Conservation (phyloP, 2,329 filamentous ascomycete genomes). For the Diaporthe vaccinii region DNA sequence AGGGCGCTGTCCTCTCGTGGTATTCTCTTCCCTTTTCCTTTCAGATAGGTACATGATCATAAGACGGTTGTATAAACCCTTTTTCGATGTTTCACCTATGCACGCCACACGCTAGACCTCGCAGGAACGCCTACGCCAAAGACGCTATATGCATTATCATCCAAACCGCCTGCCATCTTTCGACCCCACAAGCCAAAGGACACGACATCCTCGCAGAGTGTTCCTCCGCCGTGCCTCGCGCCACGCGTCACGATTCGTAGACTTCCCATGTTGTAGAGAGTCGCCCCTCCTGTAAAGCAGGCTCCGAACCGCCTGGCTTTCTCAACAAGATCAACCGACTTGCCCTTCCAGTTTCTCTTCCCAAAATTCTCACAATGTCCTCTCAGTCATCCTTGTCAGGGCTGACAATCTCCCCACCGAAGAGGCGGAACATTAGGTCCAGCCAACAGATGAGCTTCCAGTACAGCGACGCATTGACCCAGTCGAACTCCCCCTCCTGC, state of each 20-base stretch:
- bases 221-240: not conserved
- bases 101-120: not conserved
- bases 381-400: conserved; percentile 70
- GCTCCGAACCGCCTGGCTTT: not conserved
- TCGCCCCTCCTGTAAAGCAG: not conserved
- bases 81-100: not conserved
- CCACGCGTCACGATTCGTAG: not conserved
- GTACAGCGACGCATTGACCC: conserved; percentile 75
- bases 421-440: conserved; percentile 70
- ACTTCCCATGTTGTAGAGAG: not conserved
- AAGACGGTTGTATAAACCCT: conserved; percentile 20
- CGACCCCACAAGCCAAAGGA: not conserved
- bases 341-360: not conserved
- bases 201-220: not conserved
- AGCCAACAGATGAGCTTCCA: conserved; percentile 77
- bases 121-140: conserved; percentile 27
- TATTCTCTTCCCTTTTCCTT: conserved; percentile 2
- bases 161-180: conserved; percentile 18
- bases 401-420: conserved; percentile 69
- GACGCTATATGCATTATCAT: conserved; percentile 36
- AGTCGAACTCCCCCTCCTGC: conserved; percentile 84
- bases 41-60: conserved; percentile 14
- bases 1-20: conserved; percentile 7
- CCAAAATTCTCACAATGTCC: not conserved
- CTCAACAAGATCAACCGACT: not conserved